Base-by-base conservation (phyloP, 73 alveolate species). In the Halteria grandinella region DNA sequence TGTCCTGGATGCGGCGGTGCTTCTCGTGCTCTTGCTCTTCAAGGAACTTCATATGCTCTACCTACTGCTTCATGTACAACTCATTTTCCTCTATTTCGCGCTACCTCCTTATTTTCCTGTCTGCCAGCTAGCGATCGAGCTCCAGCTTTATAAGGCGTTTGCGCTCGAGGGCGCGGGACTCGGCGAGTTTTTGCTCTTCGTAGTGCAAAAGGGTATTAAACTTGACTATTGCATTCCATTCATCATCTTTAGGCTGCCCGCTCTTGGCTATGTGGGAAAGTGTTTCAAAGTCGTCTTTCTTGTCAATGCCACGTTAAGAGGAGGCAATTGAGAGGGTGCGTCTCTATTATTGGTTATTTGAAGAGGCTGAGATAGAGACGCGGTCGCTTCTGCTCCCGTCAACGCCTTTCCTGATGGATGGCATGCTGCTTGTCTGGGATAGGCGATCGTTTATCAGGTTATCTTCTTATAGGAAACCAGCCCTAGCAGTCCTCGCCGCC, bases 141-240 rank as follows among this genome's bases (percentile, higher is more conserved):
- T 82, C 88, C 43, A 66, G 55, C 76, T 82, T 82, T 27, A 82
- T 47, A 10, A 50, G 62, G 33, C 83, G 53, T 44, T 72, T 82
- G 15, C 53, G 39, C 31, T 82, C 91, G 45, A 57, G 52, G 21
- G 75, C 91, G 14, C 91, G 33, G 8, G 36, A n/a, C 14, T 36
- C 27, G 11, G 64, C 32, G 25, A 64, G 79, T 44, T 62, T 79
- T 58, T 70, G 69, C 49, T 83, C 92, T 62, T 76, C 87, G n/a
- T 66, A 49, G 50, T 47, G 79, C 49, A 75, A 28, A 52, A 83
- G 39, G 12, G 37, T 62, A 49, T 83, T 81, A 50, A 62, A 75
- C 14, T 76, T 69, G 27, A 37, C n/a, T n/a, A 83, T 83, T 0
- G 92, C 92, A 20, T 63, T 59, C 92, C 92, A 83, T 37, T 83